phyloP scores from a whole-genome alignment of 2,329 filamentous ascomycete genomes.

The Alternaria arbusti region DNA sequence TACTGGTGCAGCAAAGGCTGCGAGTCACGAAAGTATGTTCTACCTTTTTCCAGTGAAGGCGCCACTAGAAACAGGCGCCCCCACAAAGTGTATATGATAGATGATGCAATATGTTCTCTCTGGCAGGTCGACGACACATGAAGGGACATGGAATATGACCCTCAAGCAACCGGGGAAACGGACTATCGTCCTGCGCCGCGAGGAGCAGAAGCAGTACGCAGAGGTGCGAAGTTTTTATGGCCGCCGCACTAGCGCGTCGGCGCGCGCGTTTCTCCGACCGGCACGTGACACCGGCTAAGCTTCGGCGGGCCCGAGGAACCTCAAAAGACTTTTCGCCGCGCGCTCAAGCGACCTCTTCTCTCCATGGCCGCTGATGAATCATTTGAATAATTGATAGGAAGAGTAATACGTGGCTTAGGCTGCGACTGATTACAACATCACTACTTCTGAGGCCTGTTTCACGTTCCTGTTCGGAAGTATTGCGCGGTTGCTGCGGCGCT shows the following conservation, averaged over 20 bases:
- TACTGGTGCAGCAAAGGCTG: not conserved
- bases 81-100: slow-evolving; percentile 52
- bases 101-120: slow-evolving; percentile 74
- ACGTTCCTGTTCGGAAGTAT: slow-evolving; percentile 1
- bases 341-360: not conserved
- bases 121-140: slow-evolving; percentile 83
- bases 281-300: slow-evolving; percentile 10
- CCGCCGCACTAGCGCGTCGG: slow-evolving; percentile 5
- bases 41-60: slow-evolving; percentile 55
- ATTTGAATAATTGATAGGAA: slow-evolving; percentile 23
- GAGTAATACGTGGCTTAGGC: slow-evolving; percentile 16
- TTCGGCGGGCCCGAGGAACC: not conserved
- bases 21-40: slow-evolving; percentile 54
- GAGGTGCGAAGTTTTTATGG: slow-evolving; percentile 30
- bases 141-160: slow-evolving; percentile 55
- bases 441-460: slow-evolving; percentile 27
- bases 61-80: slow-evolving; percentile 41
- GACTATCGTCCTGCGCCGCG: slow-evolving; percentile 76
- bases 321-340: slow-evolving; percentile 1
- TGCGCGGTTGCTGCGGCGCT: not conserved
- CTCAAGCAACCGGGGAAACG: slow-evolving; percentile 81
- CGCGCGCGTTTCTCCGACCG: not conserved
- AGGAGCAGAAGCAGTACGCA: slow-evolving; percentile 64
- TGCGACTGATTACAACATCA: slow-evolving; percentile 27
- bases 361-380: slow-evolving; percentile 48